Evolutionary conservation across 805 yeast species (phyloP).

Genomic region (Candida odintsovae): DNA sequence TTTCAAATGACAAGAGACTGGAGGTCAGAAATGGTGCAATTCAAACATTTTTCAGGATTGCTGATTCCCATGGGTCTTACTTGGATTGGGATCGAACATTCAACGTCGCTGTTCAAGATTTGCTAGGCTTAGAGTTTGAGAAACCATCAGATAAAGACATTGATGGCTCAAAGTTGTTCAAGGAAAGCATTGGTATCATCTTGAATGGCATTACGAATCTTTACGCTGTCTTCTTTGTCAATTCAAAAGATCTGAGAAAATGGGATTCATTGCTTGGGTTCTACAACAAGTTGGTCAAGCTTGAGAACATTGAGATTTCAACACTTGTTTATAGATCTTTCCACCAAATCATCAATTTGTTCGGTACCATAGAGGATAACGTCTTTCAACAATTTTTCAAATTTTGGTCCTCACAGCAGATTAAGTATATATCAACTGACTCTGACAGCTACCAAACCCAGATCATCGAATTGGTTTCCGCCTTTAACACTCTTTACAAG

Average conservation of each 20-base stretch:
- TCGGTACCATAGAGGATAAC: constrained; percentile 26
- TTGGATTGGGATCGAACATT: constrained; percentile 69
- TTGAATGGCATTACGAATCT: constrained; percentile 63
- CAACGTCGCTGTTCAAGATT: constrained; percentile 50
- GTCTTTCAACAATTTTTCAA: constrained; percentile 36
- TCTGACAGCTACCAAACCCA: constrained; percentile 50
- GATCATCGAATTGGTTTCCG: constrained; percentile 45
- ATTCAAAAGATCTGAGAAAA: constrained; percentile 28
- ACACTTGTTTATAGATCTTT: constrained; percentile 50
- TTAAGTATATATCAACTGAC: constrained; percentile 37
- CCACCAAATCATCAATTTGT: constrained; percentile 37
- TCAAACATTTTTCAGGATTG: constrained; percentile 79
- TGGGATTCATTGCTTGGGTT: constrained; percentile 58
- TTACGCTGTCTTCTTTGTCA: constrained; percentile 44
- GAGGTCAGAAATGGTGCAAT: constrained; percentile 89
- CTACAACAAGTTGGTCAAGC: constrained; percentile 34
- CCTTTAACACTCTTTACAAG: constrained; percentile 44
- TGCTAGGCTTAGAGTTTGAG: constrained; percentile 28
- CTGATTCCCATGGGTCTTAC: constrained; percentile 61
- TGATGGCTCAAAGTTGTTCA: constrained; percentile 36
- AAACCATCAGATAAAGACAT: constrained; percentile 18
- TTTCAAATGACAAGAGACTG: constrained; percentile 59
- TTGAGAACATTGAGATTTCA: constrained; percentile 48
- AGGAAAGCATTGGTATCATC: constrained; percentile 57
- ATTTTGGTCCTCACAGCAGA: constrained; percentile 44